These are phyloP conservation scores for Sphagnum contortum DNA, from an alignment of 225 moss, liverwort and hornwort genomes.

Conservation along the genomic window DNA sequence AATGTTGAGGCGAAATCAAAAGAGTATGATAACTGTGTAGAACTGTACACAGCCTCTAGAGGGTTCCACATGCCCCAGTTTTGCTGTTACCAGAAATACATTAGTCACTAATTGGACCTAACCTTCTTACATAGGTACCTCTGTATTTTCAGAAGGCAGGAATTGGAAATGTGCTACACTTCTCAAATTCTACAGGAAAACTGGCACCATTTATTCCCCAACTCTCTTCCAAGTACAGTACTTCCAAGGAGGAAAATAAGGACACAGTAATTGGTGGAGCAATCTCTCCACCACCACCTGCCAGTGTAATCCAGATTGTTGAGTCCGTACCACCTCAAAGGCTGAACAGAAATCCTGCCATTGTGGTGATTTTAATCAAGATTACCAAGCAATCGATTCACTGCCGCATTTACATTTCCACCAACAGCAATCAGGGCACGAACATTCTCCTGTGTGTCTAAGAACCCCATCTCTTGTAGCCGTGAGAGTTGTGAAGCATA, in stretches of 20 bases:
- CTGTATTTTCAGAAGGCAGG: conserved; percentile 28
- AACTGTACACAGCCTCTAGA: conserved; percentile 55
- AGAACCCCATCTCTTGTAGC: conserved; percentile 96
- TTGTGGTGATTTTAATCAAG: conserved; percentile 31
- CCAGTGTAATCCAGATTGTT: conserved; percentile 8
- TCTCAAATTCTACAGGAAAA: conserved; percentile 16
- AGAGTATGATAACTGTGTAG: conserved; percentile 34
- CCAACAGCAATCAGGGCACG: conserved; percentile 84
- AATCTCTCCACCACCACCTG: conserved; percentile 9
- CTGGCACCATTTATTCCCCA: conserved; percentile 4
- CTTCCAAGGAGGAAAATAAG: conserved; percentile 6
- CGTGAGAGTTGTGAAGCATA: conserved; percentile 91
- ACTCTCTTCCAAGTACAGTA: conserved; percentile 14
- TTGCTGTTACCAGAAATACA: conserved; percentile 4
- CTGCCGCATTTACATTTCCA: conserved; percentile 89
- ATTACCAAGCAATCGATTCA: conserved; percentile 82
- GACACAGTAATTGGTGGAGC: conserved; percentile 8
- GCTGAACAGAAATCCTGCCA: conserved; percentile 5
- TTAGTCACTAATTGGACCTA: conserved; percentile 24
- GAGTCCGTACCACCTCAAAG: conserved; percentile 11
- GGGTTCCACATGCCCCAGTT: conserved; percentile 2
- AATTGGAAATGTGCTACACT: conserved; percentile 27
- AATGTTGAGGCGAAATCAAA: conserved; percentile 35
- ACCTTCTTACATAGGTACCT: conserved; percentile 34
- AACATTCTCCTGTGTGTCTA: conserved; percentile 81